A percentile compares a stretch with the other conserved stretches of the same genome.
phyloP scores from a whole-genome alignment of 2,329 filamentous ascomycete species.

The Exophiala oligosperma region DNA sequence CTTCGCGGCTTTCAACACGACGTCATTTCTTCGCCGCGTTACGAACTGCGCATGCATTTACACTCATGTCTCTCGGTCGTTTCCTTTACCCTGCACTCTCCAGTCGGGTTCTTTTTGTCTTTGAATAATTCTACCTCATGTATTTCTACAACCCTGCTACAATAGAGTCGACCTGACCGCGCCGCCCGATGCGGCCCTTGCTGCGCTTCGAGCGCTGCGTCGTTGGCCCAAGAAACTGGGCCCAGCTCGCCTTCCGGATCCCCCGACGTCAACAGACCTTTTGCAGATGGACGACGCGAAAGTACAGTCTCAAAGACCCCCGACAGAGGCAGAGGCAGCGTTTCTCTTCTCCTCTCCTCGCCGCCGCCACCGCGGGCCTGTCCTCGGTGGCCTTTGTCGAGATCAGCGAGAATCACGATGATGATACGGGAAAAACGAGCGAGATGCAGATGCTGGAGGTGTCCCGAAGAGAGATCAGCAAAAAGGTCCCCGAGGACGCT shows the following conservation, averaged over 20 bases:
- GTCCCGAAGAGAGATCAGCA: constrained; percentile 74
- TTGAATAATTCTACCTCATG: too few relatives aligned
- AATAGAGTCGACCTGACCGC: not conserved
- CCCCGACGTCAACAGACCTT: constrained; percentile 29
- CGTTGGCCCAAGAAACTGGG: constrained; percentile 44
- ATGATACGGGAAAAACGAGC: constrained; percentile 59
- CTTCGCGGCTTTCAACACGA: not conserved
- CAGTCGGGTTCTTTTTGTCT: too few relatives aligned
- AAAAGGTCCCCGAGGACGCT: constrained; percentile 64
- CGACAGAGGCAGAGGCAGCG: constrained; percentile 26
- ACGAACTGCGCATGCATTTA: too few relatives aligned
- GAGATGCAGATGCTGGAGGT: constrained; percentile 85
- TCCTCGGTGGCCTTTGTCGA: constrained; percentile 61
- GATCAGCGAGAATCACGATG: constrained; percentile 50
- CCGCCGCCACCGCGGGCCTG: constrained; percentile 49
- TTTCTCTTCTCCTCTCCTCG: constrained; percentile 31
- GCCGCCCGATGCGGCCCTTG: constrained; percentile 48
- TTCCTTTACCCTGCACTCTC: too few relatives aligned
- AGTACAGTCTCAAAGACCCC: constrained; percentile 29
- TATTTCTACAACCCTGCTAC: not conserved
- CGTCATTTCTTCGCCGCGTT: not conserved
- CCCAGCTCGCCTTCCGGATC: constrained; percentile 28
- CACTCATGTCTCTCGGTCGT: too few relatives aligned
- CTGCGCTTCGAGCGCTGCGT: constrained; percentile 52
- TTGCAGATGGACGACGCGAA: constrained; percentile 25